Conservation (phyloP, 2,329 filamentous ascomycete genomes). For the Cladophialophora bantiana region DNA sequence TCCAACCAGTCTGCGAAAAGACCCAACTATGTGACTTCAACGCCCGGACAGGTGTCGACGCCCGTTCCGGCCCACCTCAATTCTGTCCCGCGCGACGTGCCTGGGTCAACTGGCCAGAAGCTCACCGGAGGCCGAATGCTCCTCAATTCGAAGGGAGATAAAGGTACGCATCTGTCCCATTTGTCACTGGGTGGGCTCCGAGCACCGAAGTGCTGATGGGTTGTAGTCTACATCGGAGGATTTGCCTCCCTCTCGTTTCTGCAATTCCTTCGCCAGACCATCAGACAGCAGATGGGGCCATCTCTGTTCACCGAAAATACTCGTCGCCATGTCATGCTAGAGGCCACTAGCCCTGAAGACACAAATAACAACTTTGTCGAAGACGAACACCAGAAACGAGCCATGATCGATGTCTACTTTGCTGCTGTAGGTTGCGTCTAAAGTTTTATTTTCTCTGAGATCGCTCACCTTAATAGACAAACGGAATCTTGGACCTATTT, state of each 20-base stretch:
- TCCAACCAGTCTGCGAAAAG: not conserved
- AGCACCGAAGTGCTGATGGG: not conserved
- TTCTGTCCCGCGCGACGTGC: constrained; percentile 29
- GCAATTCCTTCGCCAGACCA: constrained; percentile 58
- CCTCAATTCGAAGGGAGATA: constrained; percentile 60
- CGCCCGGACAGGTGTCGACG: not conserved
- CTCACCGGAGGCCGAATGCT: constrained; percentile 53
- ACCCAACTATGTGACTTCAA: not conserved
- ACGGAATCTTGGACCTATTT: constrained; percentile 51
- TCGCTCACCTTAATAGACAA: constrained; percentile 44
- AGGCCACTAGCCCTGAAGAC: constrained; percentile 53
- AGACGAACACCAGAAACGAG: constrained; percentile 45
- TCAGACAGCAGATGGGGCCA: constrained; percentile 61
- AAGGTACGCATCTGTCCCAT: constrained; percentile 47
- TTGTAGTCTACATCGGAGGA: constrained; percentile 58
- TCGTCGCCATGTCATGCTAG: constrained; percentile 61
- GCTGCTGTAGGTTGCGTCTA: constrained; percentile 39
- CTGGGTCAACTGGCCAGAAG: constrained; percentile 41
- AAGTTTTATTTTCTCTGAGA: too few species aligned
- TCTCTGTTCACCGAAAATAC: constrained; percentile 62
- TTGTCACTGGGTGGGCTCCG: not conserved
- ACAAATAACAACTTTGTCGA: constrained; percentile 46
- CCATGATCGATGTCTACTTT: constrained; percentile 45
- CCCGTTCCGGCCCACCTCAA: not conserved
- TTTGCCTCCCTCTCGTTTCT: constrained; percentile 63